These are phyloP conservation scores for Aspergillus olivimuriae DNA, from an alignment of 495 filamentous ascomycete genomes.

Conservation along the genomic window DNA sequence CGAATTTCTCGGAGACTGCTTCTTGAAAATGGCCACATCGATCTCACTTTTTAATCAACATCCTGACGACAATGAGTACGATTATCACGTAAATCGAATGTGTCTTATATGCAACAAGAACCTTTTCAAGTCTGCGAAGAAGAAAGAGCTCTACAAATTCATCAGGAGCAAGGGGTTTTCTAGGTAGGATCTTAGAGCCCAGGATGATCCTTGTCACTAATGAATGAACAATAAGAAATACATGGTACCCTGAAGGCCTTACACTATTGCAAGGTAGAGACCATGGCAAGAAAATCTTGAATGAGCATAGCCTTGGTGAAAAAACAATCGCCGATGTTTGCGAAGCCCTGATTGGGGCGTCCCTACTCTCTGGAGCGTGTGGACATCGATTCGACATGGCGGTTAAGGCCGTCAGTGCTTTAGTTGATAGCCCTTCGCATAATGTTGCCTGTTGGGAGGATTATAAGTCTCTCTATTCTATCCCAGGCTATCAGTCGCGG, in stretches of 20 bases:
- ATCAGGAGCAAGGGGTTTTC: slow-evolving; percentile 80
- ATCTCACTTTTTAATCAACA: slow-evolving; percentile 72
- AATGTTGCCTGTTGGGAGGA: slow-evolving; percentile 59
- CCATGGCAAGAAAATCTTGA: slow-evolving; percentile 44
- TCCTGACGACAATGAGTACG: slow-evolving; percentile 74
- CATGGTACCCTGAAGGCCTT: slow-evolving; percentile 80
- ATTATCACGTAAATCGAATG: slow-evolving; percentile 90
- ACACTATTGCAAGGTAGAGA: slow-evolving; percentile 57
- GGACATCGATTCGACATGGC: slow-evolving; percentile 67
- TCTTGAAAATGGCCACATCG: slow-evolving; percentile 93
- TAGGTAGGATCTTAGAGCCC: slow-evolving; percentile 31
- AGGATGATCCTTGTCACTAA: slow-evolving; percentile 10
- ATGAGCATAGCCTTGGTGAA: slow-evolving; percentile 61
- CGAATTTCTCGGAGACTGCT: slow-evolving; percentile 90
- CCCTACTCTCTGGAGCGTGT: slow-evolving; percentile 58
- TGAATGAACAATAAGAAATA: slow-evolving; percentile 18
- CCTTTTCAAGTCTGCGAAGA: slow-evolving; percentile 66
- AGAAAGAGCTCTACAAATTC: slow-evolving; percentile 61
- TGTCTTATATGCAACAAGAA: slow-evolving; percentile 87
- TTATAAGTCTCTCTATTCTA: slow-evolving; percentile 64
- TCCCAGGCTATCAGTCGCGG: slow-evolving; percentile 66
- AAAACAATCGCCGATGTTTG: slow-evolving; percentile 97
- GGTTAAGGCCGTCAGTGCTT: slow-evolving; percentile 69
- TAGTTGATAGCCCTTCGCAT: slow-evolving; percentile 67
- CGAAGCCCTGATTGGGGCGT: slow-evolving; percentile 89